Evolutionary conservation across 192 early-diverging fungal genomes (phyloP).

Genomic region (Jimgerdemannia flammicorona): DNA sequence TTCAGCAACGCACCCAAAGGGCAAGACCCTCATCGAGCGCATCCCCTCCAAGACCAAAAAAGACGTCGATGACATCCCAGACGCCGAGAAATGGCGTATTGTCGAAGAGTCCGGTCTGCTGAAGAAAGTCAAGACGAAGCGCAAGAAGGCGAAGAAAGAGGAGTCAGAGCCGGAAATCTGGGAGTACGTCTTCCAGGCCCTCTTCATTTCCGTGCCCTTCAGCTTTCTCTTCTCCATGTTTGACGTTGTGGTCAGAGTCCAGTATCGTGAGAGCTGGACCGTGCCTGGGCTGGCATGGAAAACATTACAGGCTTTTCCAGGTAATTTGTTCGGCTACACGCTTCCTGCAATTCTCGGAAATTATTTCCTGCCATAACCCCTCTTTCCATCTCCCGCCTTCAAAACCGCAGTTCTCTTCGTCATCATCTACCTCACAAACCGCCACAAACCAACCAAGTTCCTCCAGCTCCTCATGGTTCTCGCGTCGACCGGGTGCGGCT

Average conservation of each 20-base stretch:
- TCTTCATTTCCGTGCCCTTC: slow-evolving; percentile 30
- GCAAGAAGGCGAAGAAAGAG: not conserved
- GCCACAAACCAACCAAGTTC: slow-evolving; percentile 39
- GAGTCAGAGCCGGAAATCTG: slow-evolving; percentile 3
- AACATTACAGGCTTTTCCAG: slow-evolving; percentile 20
- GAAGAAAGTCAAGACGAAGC: slow-evolving; percentile 14
- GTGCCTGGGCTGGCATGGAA: slow-evolving; percentile 3
- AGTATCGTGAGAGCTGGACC: slow-evolving; percentile 30
- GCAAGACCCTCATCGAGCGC: no score
- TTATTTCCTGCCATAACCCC: not conserved
- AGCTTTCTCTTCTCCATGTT: slow-evolving; percentile 27
- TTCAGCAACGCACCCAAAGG: no score
- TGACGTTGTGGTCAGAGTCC: slow-evolving; percentile 33
- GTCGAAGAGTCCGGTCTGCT: slow-evolving; percentile 31
- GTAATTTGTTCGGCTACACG: slow-evolving; percentile 8
- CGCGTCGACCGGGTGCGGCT: slow-evolving; percentile 45
- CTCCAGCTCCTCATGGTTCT: slow-evolving; percentile 48
- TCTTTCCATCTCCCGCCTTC: not conserved
- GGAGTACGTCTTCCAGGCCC: slow-evolving; percentile 30
- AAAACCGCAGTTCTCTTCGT: slow-evolving; percentile 39
- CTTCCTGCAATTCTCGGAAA: no score
- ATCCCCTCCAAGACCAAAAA: no score
- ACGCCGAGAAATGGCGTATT: slow-evolving; percentile 27
- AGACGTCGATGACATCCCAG: slow-evolving; percentile 17
- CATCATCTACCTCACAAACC: slow-evolving; percentile 59